Evolutionary conservation across 2,329 filamentous ascomycete genomes (phyloP).

Genomic region (Sclerotinia minor): DNA sequence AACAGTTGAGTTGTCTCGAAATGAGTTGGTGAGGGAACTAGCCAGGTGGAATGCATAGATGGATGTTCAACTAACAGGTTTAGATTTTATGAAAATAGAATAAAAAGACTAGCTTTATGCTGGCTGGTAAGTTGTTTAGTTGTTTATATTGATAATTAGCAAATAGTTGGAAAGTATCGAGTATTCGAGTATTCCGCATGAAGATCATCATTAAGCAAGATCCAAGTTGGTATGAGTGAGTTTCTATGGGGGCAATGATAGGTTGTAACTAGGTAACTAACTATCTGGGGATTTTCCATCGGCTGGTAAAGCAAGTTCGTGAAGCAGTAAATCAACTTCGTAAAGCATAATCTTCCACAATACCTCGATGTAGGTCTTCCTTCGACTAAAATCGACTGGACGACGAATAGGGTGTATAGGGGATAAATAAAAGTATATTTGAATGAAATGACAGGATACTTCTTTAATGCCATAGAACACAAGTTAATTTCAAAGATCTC

Average conservation of each 20-base stretch:
- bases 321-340: no score
- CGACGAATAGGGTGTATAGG: background rate
- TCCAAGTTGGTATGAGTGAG: background rate
- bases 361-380: background rate
- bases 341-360: constrained; percentile 7
- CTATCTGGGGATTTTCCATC: background rate
- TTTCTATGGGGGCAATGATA: background rate
- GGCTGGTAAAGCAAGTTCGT: background rate
- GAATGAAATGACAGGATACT: constrained; percentile 13
- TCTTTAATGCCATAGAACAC: background rate
- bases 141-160: background rate
- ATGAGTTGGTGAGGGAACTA: background rate
- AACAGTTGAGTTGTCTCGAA: constrained; percentile 3
- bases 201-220: constrained; percentile 16
- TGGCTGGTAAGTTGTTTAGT: constrained; percentile 4
- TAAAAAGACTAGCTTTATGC: constrained; percentile 3
- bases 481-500: background rate
- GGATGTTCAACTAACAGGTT: background rate
- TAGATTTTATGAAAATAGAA: constrained; percentile 14
- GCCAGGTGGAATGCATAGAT: constrained; percentile 2
- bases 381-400: background rate
- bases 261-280: no score
- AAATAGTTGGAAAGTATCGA: background rate
- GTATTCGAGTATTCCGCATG: background rate
- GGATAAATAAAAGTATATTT: constrained; percentile 7